Conservation (phyloP, 306 rosid genomes). For the Ceratonia siliqua region DNA sequence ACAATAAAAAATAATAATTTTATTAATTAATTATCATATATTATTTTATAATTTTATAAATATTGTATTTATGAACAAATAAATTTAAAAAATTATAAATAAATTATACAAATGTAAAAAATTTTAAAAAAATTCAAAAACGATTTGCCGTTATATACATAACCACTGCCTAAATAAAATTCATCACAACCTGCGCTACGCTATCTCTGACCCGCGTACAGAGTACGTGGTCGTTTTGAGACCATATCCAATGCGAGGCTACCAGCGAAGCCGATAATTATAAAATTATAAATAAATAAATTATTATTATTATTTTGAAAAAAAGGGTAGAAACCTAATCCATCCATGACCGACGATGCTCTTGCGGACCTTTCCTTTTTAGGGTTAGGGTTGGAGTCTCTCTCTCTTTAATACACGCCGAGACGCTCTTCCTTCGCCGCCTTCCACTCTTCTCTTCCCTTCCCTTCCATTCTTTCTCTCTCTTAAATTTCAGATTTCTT, state of each 20-base stretch:
- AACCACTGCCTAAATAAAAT: neutral
- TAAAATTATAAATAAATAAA: neutral
- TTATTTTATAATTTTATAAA: too few relatives aligned
- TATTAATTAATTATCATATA: too few relatives aligned
- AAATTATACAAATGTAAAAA: too few relatives aligned
- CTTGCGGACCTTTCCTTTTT: neutral
- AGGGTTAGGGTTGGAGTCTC: slow-evolving; percentile 66
- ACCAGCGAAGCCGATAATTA: neutral
- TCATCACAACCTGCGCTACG: neutral
- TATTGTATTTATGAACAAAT: too few relatives aligned
- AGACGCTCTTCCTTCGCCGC: neutral
- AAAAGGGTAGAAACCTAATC: slow-evolving; percentile 4
- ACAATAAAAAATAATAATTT: too few relatives aligned
- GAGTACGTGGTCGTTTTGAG: slow-evolving; percentile 2
- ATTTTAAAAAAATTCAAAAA: too few relatives aligned
- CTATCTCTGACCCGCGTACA: neutral
- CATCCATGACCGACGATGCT: neutral
- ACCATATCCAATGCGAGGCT: neutral
- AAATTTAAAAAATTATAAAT: too few relatives aligned
- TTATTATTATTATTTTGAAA: too few relatives aligned
- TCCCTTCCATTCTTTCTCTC: slow-evolving; percentile 20
- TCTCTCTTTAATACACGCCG: neutral
- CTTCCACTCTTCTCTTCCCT: slow-evolving; percentile 1
- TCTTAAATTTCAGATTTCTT: slow-evolving; percentile 27
- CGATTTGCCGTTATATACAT: neutral